These are phyloP conservation scores for Boletus vinaceobasis DNA, from an alignment of 768 basidiomycete species.

Conservation along the genomic window DNA sequence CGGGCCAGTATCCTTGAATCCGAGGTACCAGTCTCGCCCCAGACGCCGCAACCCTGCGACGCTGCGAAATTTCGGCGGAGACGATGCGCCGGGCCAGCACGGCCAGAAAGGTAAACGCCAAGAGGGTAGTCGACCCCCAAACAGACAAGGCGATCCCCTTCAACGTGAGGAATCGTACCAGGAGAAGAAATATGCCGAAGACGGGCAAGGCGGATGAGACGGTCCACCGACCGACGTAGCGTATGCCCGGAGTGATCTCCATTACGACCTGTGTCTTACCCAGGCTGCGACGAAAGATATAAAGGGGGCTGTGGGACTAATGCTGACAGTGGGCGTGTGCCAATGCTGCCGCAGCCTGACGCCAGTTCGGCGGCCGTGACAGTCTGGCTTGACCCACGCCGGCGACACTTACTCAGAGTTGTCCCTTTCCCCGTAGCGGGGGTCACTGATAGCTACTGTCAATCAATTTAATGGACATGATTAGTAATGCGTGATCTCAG, in stretches of 20 bases:
- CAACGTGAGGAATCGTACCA: constrained; percentile 5
- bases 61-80: constrained; percentile 5
- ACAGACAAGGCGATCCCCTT: constrained; percentile 11
- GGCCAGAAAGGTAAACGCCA: constrained; percentile 1
- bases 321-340: no score
- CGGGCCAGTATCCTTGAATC: constrained; percentile 31
- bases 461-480: background rate
- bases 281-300: background rate
- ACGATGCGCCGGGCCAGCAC: background rate
- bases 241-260: constrained; percentile 22
- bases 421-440: no score
- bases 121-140: constrained; percentile 2
- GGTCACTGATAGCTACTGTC: background rate
- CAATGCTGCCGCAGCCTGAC: no score
- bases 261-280: background rate
- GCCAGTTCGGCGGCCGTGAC: background rate
- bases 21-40: constrained; percentile 32
- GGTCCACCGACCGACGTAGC: constrained; percentile 13
- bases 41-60: constrained; percentile 16
- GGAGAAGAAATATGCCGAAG: constrained; percentile 11
- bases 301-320: no score
- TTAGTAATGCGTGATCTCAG: no score
- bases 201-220: constrained; percentile 14
- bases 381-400: background rate
- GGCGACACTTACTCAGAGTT: no score